These are phyloP conservation scores for Dictyostelium brefeldianum DNA, from an alignment of 78 protist genomes.

Conservation along the genomic window DNA sequence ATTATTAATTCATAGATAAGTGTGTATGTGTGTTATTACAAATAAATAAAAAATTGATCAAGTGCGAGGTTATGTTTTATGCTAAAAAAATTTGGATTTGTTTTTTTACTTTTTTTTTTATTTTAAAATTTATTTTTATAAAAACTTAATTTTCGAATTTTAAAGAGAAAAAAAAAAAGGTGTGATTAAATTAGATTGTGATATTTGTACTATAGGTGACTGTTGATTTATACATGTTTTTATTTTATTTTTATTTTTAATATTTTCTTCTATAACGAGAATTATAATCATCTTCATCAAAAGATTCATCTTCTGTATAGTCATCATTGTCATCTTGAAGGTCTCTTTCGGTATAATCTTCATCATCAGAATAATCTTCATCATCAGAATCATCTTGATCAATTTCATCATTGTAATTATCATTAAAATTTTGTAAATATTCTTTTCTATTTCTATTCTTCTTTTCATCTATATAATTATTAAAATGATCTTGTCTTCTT, in stretches of 20 bases:
- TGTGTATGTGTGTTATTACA: too few species aligned
- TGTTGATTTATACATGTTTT: not conserved
- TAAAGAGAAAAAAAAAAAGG: too few species aligned
- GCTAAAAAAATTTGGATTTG: not conserved
- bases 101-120: not conserved
- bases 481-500: slow-evolving; percentile 2
- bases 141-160: too few species aligned
- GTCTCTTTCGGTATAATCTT: not conserved
- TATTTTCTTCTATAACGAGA: not conserved
- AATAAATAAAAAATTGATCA: too few species aligned
- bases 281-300: not conserved
- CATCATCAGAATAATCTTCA: not conserved
- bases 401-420: not conserved
- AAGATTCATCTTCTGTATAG: not conserved
- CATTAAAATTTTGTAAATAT: not conserved
- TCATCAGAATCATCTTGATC: not conserved
- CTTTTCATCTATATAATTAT: slow-evolving; percentile 17
- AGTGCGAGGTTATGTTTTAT: too few species aligned
- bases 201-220: too few species aligned
- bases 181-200: too few species aligned
- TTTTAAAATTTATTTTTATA: too few species aligned
- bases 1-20: too few species aligned
- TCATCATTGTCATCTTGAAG: not conserved
- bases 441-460: not conserved
- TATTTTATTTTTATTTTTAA: not conserved